These are phyloP conservation scores for Pisolithus microcarpus DNA, from an alignment of 768 basidiomycete species.

Conservation along the genomic window DNA sequence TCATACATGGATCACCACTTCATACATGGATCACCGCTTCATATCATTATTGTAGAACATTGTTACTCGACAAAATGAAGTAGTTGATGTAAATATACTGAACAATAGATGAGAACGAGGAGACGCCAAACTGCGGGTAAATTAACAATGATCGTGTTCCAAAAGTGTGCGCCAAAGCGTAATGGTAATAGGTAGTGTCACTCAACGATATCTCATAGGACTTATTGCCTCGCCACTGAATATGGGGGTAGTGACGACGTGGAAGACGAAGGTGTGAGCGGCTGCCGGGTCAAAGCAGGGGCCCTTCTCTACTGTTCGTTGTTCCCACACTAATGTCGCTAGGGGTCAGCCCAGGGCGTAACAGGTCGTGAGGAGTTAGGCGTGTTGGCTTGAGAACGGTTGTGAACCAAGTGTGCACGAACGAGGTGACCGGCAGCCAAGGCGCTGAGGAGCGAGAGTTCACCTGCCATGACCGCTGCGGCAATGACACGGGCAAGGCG, in stretches of 20 bases:
- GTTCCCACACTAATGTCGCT: constrained; percentile 20
- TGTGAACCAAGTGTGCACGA: constrained; percentile 88
- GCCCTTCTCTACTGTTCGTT: constrained; percentile 8
- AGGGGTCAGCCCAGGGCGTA: constrained; percentile 42
- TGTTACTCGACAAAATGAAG: neutral
- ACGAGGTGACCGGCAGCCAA: constrained; percentile 94
- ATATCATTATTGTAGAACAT: neutral
- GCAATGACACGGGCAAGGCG: constrained; percentile 85
- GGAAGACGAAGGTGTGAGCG: constrained; percentile 30
- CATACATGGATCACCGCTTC: too few species aligned
- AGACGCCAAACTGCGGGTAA: too few species aligned
- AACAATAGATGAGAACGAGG: too few species aligned
- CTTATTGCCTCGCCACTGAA: constrained; percentile 21
- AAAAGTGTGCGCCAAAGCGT: too few species aligned
- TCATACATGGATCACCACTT: too few species aligned
- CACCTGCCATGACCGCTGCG: constrained; percentile 95
- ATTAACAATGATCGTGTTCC: too few species aligned
- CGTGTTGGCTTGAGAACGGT: constrained; percentile 76
- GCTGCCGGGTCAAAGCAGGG: constrained; percentile 3
- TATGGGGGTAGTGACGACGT: constrained; percentile 41
- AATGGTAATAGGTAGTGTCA: neutral
- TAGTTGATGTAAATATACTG: neutral
- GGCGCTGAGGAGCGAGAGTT: constrained; percentile 85
- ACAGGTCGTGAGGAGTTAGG: constrained; percentile 58
- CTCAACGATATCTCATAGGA: neutral